These are phyloP conservation scores for Schizophyllum amplum DNA, from an alignment of 1,284 basidiomycete genomes.

Conservation along the genomic window DNA sequence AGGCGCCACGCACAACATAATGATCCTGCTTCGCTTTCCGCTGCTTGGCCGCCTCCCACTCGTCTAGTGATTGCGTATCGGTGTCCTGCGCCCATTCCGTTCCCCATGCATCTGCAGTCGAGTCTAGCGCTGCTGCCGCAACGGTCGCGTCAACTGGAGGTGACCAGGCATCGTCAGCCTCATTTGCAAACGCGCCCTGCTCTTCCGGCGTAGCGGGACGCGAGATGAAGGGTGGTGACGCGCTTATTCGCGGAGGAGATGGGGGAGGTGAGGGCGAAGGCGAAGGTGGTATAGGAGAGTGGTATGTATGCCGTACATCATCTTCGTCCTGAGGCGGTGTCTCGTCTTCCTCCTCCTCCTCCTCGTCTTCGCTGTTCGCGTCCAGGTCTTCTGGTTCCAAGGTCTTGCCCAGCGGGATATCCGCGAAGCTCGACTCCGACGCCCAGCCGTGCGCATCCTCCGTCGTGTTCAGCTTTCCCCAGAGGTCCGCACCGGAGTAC, in stretches of 20 bases:
- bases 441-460: constrained; percentile 13
- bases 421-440: constrained; percentile 27
- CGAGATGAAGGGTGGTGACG: background rate
- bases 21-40: constrained; percentile 51
- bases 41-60: constrained; percentile 59
- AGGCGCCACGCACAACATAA: constrained; percentile 54
- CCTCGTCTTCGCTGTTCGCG: background rate
- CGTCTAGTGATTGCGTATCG: constrained; percentile 30
- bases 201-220: background rate
- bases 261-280: constrained; percentile 5
- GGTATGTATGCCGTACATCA: background rate
- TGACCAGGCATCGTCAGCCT: constrained; percentile 19
- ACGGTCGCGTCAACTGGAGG: constrained; percentile 26
- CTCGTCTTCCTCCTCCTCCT: constrained; percentile 4
- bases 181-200: constrained; percentile 45
- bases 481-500: constrained; percentile 25
- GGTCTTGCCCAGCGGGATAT: constrained; percentile 24
- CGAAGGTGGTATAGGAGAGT: constrained; percentile 7
- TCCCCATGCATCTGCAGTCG: constrained; percentile 21
- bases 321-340: background rate
- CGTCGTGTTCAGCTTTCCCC: constrained; percentile 17
- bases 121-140: constrained; percentile 24
- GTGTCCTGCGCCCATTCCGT: constrained; percentile 13
- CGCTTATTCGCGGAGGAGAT: background rate
- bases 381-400: constrained; percentile 11